These are phyloP conservation scores for Adansonia grandidieri DNA, from an alignment of 441 rosid genomes.

Conservation along the genomic window DNA sequence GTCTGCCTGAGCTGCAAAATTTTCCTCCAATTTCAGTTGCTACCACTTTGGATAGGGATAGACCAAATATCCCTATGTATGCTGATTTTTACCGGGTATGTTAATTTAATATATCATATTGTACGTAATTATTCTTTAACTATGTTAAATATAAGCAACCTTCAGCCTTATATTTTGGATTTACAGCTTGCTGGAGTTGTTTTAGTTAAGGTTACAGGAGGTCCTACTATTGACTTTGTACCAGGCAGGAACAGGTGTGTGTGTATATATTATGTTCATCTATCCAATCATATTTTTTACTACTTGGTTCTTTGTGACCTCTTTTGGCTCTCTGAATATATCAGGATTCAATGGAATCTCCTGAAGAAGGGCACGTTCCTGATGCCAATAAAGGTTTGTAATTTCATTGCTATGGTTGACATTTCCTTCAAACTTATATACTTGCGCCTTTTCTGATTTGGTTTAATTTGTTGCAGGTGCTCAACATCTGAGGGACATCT, in stretches of 20 bases:
- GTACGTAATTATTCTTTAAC: background rate
- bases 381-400: slow-evolving; percentile 64
- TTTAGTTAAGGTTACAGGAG: slow-evolving; percentile 86
- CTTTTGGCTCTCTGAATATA: slow-evolving; percentile 15
- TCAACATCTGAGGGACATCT: slow-evolving; percentile 62
- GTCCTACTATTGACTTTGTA: slow-evolving; percentile 68
- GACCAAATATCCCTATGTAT: no score
- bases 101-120: no score
- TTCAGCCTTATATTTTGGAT: slow-evolving; percentile 13
- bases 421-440: background rate
- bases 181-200: slow-evolving; percentile 89
- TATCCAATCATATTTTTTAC: background rate
- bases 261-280: background rate
- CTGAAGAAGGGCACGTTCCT: slow-evolving; percentile 85
- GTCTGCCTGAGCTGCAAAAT: no score
- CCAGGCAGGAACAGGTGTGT: slow-evolving; percentile 70
- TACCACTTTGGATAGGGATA: no score
- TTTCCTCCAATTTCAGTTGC: no score
- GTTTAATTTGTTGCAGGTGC: slow-evolving; percentile 44
- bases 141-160: background rate
- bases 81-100: no score
- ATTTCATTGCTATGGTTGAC: background rate
- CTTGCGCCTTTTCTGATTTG: background rate
- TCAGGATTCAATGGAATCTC: slow-evolving; percentile 62
- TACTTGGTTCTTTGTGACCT: background rate